Base-by-base conservation (phyloP, 2,329 filamentous ascomycete genomes). In the Neurospora sp. region DNA sequence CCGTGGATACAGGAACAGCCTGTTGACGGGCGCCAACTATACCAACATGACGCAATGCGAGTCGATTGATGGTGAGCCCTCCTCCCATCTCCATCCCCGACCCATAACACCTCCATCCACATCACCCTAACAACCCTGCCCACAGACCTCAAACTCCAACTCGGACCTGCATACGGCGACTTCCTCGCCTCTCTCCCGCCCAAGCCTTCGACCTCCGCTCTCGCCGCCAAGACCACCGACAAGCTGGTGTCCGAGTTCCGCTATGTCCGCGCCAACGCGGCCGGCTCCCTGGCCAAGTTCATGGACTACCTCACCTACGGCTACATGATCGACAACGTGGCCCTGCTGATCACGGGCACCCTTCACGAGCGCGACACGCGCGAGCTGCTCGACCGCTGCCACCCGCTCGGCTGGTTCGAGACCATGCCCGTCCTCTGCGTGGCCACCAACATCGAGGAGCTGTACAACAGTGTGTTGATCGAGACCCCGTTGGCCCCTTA, bases 241-340 rank as follows among this genome's bases (percentile, higher is more conserved):
- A 99, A 99, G 85, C 90, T 99, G 74, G 95, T 99, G 74, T 91
- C 94, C 74, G 96, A 99, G 81, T 99, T 99, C 81, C 91, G 93
- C 78, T 99, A 99, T 80, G 87, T 99, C 66, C 92, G 96, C 75
- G 93, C 94, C 72, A 97, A 99, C 79, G 92, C 95, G 37, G 92
- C 92, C 2, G 96, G 96, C 17, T 92, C 93, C 0, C 88, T 97
- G 43, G 91, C 94, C 73, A 93, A 92, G 79, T 99, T 99, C 81
- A 93, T 99, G 88, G 93, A 98, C 81, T 99, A 97, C 81, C 85
- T 99, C 72, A 99, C 96, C 1, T 99, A 99, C 80, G 95, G 94
- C 72, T 99, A 99, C 86, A 99, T 99, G 96, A 99, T 99, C 81
- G 96, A 99, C 83, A 99, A 99, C 77, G 93, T 99, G 68, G 96